Evolutionary conservation across 495 filamentous ascomycete genomes (phyloP).

Genomic region (Diplogelasinospora grovesii): DNA sequence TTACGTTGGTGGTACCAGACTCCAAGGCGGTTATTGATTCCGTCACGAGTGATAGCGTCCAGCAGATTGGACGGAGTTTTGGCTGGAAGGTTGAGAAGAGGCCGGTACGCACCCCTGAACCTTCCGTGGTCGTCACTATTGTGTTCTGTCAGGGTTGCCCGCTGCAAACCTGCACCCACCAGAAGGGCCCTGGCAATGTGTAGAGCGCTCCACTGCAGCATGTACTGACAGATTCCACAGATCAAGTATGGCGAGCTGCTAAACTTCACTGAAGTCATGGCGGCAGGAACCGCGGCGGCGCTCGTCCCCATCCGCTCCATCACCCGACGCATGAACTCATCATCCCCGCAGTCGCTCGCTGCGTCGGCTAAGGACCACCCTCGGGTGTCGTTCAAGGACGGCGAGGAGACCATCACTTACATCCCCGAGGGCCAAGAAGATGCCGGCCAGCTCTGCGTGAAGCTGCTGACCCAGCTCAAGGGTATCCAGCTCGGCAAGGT

Average conservation of each 20-base stretch:
- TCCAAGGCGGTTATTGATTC: slow-evolving; percentile 76
- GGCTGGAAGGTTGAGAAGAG: slow-evolving; percentile 64
- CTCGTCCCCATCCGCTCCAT: slow-evolving; percentile 88
- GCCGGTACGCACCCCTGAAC: slow-evolving; percentile 29
- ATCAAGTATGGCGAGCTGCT: slow-evolving; percentile 75
- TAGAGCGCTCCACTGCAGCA: slow-evolving; percentile 2
- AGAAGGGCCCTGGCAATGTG: not conserved
- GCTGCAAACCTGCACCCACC: slow-evolving; percentile 2
- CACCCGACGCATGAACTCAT: slow-evolving; percentile 49
- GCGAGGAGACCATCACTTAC: slow-evolving; percentile 60
- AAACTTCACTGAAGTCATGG: slow-evolving; percentile 77
- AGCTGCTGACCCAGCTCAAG: slow-evolving; percentile 68
- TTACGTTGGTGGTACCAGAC: slow-evolving; percentile 72
- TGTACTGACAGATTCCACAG: slow-evolving; percentile 28
- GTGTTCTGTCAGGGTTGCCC: not conserved
- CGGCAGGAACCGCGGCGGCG: slow-evolving; percentile 86
- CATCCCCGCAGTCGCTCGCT: slow-evolving; percentile 32
- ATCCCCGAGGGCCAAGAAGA: slow-evolving; percentile 55
- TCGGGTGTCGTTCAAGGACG: slow-evolving; percentile 25
- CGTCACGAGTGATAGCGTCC: slow-evolving; percentile 67
- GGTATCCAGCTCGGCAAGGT: slow-evolving; percentile 77
- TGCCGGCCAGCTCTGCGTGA: slow-evolving; percentile 60
- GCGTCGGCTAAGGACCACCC: slow-evolving; percentile 23
- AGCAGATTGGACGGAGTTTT: slow-evolving; percentile 57
- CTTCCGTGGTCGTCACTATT: not conserved